phyloP scores from a whole-genome alignment of 345 rosid species.

The Brassica carinata region DNA sequence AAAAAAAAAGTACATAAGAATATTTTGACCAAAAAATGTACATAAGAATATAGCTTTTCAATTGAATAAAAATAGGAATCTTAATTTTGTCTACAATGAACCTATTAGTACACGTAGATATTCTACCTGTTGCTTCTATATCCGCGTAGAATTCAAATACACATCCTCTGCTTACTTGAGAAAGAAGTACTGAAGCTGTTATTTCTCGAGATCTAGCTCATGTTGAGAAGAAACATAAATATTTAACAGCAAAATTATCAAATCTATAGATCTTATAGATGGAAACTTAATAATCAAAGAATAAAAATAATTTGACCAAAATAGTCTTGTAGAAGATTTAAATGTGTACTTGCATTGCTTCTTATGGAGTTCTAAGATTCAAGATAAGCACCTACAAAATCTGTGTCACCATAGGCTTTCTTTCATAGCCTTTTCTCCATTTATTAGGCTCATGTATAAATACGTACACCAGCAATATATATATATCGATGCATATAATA shows the following conservation, averaged over 20 bases:
- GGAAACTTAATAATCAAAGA: not conserved
- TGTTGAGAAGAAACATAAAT: not conserved
- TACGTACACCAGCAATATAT: not conserved
- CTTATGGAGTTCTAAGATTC: slow-evolving; percentile 31
- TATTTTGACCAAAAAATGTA: not conserved
- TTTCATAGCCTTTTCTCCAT: slow-evolving; percentile 38
- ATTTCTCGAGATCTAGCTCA: not conserved
- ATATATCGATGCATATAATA: slow-evolving; percentile 3
- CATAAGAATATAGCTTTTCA: slow-evolving; percentile 21
- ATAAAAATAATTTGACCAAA: not conserved
- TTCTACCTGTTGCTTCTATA: slow-evolving; percentile 19
- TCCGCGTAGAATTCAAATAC: not conserved
- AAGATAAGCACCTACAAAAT: slow-evolving; percentile 39
- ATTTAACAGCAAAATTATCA: not conserved
- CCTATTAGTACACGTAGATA: slow-evolving; percentile 36
- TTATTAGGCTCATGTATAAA: slow-evolving; percentile 27
- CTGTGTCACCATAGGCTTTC: slow-evolving; percentile 43
- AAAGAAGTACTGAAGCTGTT: not conserved
- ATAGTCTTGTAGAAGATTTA: not conserved
- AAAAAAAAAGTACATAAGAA: slow-evolving; percentile 10
- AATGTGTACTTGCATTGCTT: slow-evolving; percentile 3
- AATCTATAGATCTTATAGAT: not conserved
- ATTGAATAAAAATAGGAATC: not conserved
- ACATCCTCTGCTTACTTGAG: not conserved
- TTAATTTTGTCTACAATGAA: slow-evolving; percentile 18